These are phyloP conservation scores for Inga leiocalycina DNA, from an alignment of 306 rosid species.

Conservation along the genomic window DNA sequence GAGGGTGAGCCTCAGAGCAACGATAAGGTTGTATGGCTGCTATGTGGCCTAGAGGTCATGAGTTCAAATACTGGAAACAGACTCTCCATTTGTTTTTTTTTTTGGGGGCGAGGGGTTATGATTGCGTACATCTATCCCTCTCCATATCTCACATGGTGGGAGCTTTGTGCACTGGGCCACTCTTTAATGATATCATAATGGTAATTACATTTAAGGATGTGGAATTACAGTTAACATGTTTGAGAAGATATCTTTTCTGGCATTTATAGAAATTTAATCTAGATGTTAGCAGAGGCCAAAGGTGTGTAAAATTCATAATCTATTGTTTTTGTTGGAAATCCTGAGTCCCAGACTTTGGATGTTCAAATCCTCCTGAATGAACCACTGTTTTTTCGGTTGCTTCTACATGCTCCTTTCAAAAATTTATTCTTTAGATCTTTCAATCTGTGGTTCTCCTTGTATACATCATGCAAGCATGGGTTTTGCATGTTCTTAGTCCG, in stretches of 20 bases:
- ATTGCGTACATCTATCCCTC: too few relatives aligned
- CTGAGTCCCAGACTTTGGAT: neutral
- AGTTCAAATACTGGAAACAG: too few relatives aligned
- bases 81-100: too few relatives aligned
- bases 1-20: too few relatives aligned
- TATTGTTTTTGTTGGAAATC: conserved; percentile 15
- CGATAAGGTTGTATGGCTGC: too few relatives aligned
- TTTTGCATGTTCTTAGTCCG: neutral
- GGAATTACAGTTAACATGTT: conserved; percentile 19
- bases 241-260: neutral
- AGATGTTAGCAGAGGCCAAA: conserved; percentile 19
- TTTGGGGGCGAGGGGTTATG: too few relatives aligned
- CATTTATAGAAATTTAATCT: conserved; percentile 23
- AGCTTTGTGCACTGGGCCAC: too few relatives aligned
- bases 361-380: neutral
- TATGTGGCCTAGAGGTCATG: too few relatives aligned
- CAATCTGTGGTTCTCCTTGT: neutral
- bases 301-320: neutral
- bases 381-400: neutral
- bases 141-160: too few relatives aligned
- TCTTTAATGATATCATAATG: too few relatives aligned
- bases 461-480: neutral
- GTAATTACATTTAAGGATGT: conserved; percentile 6
- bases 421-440: neutral
- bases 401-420: neutral